Base-by-base conservation (phyloP, 2,329 filamentous ascomycete genomes). In the Colletotrichum gloeosporioides region DNA sequence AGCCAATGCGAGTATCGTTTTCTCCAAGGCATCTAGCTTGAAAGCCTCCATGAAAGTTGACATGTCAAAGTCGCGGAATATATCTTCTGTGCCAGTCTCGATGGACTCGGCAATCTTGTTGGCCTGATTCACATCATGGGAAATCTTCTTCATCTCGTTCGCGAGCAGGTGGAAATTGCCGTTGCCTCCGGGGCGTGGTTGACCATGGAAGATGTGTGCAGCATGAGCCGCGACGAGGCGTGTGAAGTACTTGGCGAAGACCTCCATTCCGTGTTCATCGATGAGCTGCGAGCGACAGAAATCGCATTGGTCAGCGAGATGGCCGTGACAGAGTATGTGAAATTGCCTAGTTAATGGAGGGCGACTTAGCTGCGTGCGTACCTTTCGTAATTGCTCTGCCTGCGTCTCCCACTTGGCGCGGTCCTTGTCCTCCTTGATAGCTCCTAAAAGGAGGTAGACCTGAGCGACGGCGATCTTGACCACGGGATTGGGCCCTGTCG, bases 181-280 rank as follows among this genome's bases (percentile, higher is more conserved):
- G 85, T 94, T 95, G 79, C 95, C 91, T 79, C 92, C 91, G 72
- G 92, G 91, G 85, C 95, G 91, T 81, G 92, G 95, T 71, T 93
- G 89, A 78, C 94, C 93, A 68, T 95, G 93, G 84, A 99, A 99
- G 84, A 99, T 97, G 82, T 97, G 94, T 78, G 93, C 89, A 81
- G 96, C 95, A 92, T 98, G 98, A 87, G 94, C 93, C 86, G 94
- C 94, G 83, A 99, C 92, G 84, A 99, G 90, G 86, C 96, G 95
- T 86, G 95, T 93, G 87, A 99, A 98, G 86, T 97, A 98, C 89
- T 96, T 98, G 77, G 95, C 93, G 85, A 96, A 98, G 84, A 98
- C 96, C 90, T 99, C 98, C 96, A 99, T 99, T 84, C 96, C 96
- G 96, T 98, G 94, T 82, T 96, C 96, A 92, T 98, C 94, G 88